Base-by-base conservation (phyloP, 352 stramenopile species). In the Blastocystis sp. region DNA sequence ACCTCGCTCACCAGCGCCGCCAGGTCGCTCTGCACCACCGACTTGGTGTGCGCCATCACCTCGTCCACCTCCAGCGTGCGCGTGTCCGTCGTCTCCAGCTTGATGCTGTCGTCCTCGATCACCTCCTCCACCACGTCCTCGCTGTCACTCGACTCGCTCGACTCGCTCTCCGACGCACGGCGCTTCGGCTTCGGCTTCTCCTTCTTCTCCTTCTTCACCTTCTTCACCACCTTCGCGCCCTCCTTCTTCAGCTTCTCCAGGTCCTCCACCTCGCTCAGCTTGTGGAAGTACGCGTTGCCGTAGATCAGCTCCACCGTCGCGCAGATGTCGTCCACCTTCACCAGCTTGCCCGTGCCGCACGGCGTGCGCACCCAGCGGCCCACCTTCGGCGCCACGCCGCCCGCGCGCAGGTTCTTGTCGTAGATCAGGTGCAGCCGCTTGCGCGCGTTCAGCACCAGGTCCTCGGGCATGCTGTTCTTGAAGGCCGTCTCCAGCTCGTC, bases 211-310 rank as follows among this genome's bases (percentile, higher is more conserved):
- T 71, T 34, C 54, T 87, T 87, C 21, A 11, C 19, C 52, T 87
- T 87, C 48, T 74, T 84, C 68, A 66, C 52, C 61, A 76, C 17
- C 60, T 88, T 88, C 68, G 28, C 28, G 19, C 19, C 40, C 78
- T 88, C 68, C 78, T 88, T 88, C 78, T 88, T 88, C 61, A 88
- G 45, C 60, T 79, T 88, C 78, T 88, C 68, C 78, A 88, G 45
- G 40, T 79, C 68, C 78, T 79, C 68, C 78, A 88, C 38, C 78
- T 88, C 78, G 60, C 68, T 88, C 24, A 79, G 45, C 60, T 88
- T 88, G 52, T 88, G 43, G 64, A 79, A 79, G 34, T 88, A 76
- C 19, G 68, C 64, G n/a, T 88, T 88, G 43, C 68, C 64, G 60
- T 88, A 88, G 48, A 79, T 62, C 78, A 88, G 60, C 45, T 88